A percentile compares a stretch with the other conserved stretches of the same genome.
Conservation (phyloP, 495 filamentous ascomycete species). For the Aspergillus coremiiformis region DNA sequence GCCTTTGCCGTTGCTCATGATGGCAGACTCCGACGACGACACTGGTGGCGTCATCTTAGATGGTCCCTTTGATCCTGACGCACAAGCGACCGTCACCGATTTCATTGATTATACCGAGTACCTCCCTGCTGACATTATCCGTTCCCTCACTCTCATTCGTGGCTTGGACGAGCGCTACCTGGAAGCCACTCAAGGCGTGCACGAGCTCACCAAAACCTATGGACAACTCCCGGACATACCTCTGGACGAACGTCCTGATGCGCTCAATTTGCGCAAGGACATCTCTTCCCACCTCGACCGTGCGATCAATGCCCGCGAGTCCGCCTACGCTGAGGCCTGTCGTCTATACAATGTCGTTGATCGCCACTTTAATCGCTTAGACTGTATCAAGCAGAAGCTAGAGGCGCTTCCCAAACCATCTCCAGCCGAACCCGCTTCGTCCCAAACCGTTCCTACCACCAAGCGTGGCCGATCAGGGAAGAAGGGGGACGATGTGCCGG, state of each 20-base stretch:
- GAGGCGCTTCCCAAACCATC: constrained; percentile 65
- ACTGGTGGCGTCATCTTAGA: constrained; percentile 42
- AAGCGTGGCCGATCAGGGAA: constrained; percentile 44
- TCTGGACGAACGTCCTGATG: constrained; percentile 42
- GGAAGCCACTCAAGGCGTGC: constrained; percentile 56
- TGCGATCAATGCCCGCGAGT: constrained; percentile 67
- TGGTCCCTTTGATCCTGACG: constrained; percentile 69
- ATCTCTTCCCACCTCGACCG: constrained; percentile 70
- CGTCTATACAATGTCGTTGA: constrained; percentile 72
- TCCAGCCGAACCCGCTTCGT: constrained; percentile 59
- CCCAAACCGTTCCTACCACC: constrained; percentile 43
- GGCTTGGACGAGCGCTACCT: constrained; percentile 70
- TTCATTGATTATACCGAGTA: constrained; percentile 97
- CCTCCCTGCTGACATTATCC: constrained; percentile 84
- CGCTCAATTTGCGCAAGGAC: constrained; percentile 58
- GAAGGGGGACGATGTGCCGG: constrained; percentile 31
- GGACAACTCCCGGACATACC: constrained; percentile 59
- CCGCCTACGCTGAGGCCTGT: constrained; percentile 72
- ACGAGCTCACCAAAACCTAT: constrained; percentile 68
- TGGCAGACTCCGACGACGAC: constrained; percentile 36
- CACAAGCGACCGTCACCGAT: constrained; percentile 88
- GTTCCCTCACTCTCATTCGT: constrained; percentile 81
- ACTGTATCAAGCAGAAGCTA: constrained; percentile 74
- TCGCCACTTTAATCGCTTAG: constrained; percentile 69
- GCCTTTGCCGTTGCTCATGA: constrained; percentile 10